Evolutionary conservation across 2,329 filamentous ascomycete species (phyloP), one percentile per base, ranked within the genome.

Genomic region (Trichoderma hamatum): DNA sequence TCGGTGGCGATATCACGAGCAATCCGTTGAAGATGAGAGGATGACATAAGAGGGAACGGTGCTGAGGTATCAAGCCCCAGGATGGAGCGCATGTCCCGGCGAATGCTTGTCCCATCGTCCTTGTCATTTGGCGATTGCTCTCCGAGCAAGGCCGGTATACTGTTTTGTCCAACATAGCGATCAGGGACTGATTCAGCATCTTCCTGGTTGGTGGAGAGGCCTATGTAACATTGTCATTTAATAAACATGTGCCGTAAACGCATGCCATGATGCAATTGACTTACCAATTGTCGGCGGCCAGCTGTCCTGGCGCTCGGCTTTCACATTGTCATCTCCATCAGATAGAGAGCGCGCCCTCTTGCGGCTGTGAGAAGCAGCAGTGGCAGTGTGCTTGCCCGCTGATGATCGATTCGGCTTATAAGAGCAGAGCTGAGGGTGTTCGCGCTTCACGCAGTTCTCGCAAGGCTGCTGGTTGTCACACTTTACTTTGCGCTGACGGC

Each of bases 401-500:
- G 73, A 80, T 74, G 76, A 80, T 77, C 78, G 78, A 75, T 90
- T 90, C 16, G 88, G 88, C 75, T 90, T 90, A 79, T 90, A 90
- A 32, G 87, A 90, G 75, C 88, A 90, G 62, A 90, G 81, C 77
- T 86, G 84, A 2, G 88, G 84, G 73, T 90, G 88, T 70, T 90
- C 88, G 67, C 88, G 81, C 80, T 89, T 90, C 74, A 89, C 84
- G 74, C 88, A 90, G 75, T 90, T 90, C 75, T 90, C 88, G 77
- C 88, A 90, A 0, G 88, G 88, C 74, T 89, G 85, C 76, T 89
- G 88, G 77, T 90, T 90, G 80, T 90, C 88, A 76, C 88, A 90
- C 79, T 90, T 90, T 51, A 90, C 88, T 78, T 90, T 90, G 72
- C 88, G 84, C 77, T 90, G 88, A 56, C 88, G 83, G 75, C 88